Evolutionary conservation across 2,329 filamentous ascomycete species (phyloP).

Genomic region (Cladobotryum protrusum): DNA sequence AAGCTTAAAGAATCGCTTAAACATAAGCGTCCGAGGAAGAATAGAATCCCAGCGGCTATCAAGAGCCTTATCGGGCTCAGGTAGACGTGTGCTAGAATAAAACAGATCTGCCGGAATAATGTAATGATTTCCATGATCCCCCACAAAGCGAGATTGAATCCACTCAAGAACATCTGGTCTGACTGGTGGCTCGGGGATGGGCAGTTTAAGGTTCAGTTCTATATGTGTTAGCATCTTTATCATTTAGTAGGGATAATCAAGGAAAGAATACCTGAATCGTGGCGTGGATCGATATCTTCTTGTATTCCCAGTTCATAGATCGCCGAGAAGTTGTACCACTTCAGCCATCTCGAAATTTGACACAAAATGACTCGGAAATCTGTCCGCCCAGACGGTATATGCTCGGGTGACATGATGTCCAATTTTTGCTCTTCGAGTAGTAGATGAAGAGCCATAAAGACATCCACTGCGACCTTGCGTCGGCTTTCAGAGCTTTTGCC

Average conservation of each 20-base stretch:
- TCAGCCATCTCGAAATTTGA: conserved; percentile 77
- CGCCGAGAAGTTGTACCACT: conserved; percentile 51
- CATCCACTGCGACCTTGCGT: conserved; percentile 56
- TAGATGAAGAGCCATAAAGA: conserved; percentile 74
- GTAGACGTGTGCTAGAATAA: conserved; percentile 30
- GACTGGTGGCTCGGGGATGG: conserved; percentile 27
- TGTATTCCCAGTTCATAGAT: conserved; percentile 50
- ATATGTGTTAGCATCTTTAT: conserved; percentile 9
- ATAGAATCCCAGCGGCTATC: conserved; percentile 39
- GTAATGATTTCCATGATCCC: conserved; percentile 31
- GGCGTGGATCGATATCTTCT: conserved; percentile 34
- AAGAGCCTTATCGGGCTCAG: conserved; percentile 29
- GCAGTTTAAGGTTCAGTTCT: conserved; percentile 28
- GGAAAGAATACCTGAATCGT: conserved; percentile 33
- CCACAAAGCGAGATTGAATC: conserved; percentile 43
- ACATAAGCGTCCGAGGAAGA: conserved; percentile 62
- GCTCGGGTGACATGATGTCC: conserved; percentile 48
- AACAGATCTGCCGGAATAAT: conserved; percentile 41
- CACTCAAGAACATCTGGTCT: conserved; percentile 45
- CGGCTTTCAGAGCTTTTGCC: conserved; percentile 49
- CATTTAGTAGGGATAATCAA: not conserved
- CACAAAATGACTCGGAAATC: conserved; percentile 67
- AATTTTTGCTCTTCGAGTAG: conserved; percentile 88
- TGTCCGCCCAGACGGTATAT: conserved; percentile 36
- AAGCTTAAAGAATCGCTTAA: conserved; percentile 60